A percentile compares a stretch with the other conserved stretches of the same genome.
Evolutionary conservation across 306 rosid genomes (phyloP).

Genomic region (Pterocarpus macrocarpus): DNA sequence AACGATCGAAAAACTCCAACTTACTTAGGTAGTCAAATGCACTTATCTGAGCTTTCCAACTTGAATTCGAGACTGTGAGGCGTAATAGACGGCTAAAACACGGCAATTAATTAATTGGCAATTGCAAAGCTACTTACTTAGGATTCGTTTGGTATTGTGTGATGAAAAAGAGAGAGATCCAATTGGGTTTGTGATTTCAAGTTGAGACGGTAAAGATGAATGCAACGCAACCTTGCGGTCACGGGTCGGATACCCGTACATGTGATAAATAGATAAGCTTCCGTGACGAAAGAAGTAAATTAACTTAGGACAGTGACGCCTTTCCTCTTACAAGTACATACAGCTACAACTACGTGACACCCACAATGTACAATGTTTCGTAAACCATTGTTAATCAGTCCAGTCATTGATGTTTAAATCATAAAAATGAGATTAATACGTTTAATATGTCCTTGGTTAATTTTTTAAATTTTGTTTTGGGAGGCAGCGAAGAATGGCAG

Average conservation of each 20-base stretch:
- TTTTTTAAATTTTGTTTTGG: background rate
- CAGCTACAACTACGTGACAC: slow-evolving; percentile 23
- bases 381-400: background rate
- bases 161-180: background rate
- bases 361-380: slow-evolving; percentile 20
- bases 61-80: slow-evolving; percentile 8
- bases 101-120: slow-evolving; percentile 11
- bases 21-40: background rate
- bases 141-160: slow-evolving; percentile 14
- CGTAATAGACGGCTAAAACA: slow-evolving; percentile 32
- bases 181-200: background rate
- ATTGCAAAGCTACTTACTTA: background rate
- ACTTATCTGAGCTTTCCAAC: background rate
- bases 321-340: background rate
- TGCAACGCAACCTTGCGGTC: slow-evolving; percentile 7
- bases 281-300: slow-evolving; percentile 33
- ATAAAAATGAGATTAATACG: background rate
- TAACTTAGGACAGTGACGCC: slow-evolving; percentile 11
- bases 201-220: background rate
- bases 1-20: background rate
- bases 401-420: slow-evolving; percentile 4
- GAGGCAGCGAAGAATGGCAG: background rate
- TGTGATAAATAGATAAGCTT: slow-evolving; percentile 9
- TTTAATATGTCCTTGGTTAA: background rate
- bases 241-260: slow-evolving; percentile 2